A percentile compares a stretch with the other conserved stretches of the same genome.
Evolutionary conservation across 2,329 filamentous ascomycete species (phyloP).

Genomic region (Colletotrichum sp.): DNA sequence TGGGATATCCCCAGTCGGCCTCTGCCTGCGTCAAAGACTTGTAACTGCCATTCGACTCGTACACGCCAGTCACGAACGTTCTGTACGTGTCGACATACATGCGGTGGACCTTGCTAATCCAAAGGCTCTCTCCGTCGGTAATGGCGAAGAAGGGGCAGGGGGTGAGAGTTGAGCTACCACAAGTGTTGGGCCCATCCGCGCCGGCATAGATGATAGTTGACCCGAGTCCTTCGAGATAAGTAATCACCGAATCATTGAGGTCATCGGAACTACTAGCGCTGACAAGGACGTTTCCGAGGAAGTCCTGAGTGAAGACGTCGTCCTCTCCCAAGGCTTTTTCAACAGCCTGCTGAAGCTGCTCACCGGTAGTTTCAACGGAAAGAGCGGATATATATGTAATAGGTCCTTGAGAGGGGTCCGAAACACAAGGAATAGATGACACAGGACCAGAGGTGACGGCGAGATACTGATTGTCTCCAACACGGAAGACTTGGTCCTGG

Average conservation of each 20-base stretch:
- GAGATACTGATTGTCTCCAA: background rate
- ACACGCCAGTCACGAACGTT: background rate
- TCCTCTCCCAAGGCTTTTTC: background rate
- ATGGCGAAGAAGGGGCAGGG: background rate
- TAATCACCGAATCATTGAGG: background rate
- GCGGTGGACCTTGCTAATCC: background rate
- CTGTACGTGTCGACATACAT: slow-evolving; percentile 1
- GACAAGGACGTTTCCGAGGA: background rate
- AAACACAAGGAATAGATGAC: background rate
- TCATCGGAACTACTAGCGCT: background rate
- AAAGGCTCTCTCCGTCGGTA: background rate
- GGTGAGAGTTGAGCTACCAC: background rate
- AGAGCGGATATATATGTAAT: background rate
- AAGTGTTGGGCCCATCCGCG: background rate
- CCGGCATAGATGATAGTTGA: background rate
- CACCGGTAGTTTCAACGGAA: background rate
- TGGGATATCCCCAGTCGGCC: background rate
- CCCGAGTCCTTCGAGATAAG: background rate
- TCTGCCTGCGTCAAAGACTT: background rate
- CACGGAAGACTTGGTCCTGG: background rate
- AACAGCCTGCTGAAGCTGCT: background rate
- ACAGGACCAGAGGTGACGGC: background rate
- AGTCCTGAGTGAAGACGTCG: background rate
- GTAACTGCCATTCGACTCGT: slow-evolving; percentile 2
- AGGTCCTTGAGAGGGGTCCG: background rate